Conservation (phyloP, 352 stramenopile genomes). For the Thraustochytrium sp. region DNA sequence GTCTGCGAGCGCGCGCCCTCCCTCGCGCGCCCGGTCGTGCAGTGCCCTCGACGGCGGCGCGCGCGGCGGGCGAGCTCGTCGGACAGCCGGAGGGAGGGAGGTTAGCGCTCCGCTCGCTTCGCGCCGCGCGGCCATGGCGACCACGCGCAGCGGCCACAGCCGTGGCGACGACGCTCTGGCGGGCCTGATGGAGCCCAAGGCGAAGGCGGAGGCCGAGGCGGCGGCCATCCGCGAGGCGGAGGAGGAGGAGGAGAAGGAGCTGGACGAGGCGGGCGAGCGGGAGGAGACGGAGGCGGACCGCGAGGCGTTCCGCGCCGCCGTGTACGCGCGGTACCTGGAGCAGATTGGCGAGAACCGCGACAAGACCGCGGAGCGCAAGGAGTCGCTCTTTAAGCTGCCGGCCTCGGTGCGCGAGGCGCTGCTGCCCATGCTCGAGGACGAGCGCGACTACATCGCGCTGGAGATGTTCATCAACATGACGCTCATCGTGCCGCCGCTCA, state of each 20-base stretch:
- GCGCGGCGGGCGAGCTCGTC: too few relatives aligned
- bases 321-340: not conserved
- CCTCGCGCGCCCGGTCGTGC: too few relatives aligned
- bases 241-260: not conserved
- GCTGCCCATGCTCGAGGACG: conserved; percentile 8
- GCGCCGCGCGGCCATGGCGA: too few relatives aligned
- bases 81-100: too few relatives aligned
- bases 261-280: not conserved
- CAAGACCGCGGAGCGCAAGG: conserved; percentile 2
- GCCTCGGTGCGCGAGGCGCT: not conserved
- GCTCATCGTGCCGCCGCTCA: conserved; percentile 14
- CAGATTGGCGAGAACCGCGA: conserved; percentile 32
- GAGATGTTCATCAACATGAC: conserved; percentile 29
- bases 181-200: too few relatives aligned
- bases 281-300: not conserved
- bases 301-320: not conserved
- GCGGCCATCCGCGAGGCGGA: not conserved
- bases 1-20: too few relatives aligned
- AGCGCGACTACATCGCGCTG: conserved; percentile 22
- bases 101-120: too few relatives aligned
- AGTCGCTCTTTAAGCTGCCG: conserved; percentile 11
- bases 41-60: too few relatives aligned
- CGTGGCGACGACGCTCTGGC: too few relatives aligned
- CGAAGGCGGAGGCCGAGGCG: conserved; percentile 1
- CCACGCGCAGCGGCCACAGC: too few relatives aligned